Percentiles rank a stretch among this genome's conserved stretches.
Evolutionary conservation across 768 basidiomycete genomes (phyloP).

Genomic region (Boletellus emodensis): DNA sequence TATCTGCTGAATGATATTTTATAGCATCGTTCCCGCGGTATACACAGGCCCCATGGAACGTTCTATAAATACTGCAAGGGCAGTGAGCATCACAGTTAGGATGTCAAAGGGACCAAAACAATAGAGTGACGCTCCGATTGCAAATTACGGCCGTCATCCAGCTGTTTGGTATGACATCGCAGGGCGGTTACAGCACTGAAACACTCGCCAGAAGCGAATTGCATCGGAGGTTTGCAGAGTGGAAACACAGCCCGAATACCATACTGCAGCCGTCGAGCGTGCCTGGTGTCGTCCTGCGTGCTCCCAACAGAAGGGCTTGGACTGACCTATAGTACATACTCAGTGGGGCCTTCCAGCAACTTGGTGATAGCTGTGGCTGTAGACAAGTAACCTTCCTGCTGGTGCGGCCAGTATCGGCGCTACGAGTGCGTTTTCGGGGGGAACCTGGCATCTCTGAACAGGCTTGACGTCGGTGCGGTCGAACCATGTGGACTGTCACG

Average conservation of each 20-base stretch:
- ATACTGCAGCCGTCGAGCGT: conserved; percentile 18
- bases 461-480: too few relatives aligned
- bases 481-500: too few relatives aligned
- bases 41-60: too few relatives aligned
- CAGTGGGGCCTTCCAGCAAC: too few relatives aligned
- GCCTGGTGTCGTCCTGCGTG: conserved; percentile 23
- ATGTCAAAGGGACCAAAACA: not conserved
- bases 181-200: conserved; percentile 18
- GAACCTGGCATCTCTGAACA: too few relatives aligned
- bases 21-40: too few relatives aligned
- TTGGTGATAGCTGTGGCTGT: too few relatives aligned
- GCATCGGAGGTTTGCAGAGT: not conserved
- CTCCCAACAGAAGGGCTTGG: not conserved
- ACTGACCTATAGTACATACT: conserved; percentile 4
- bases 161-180: conserved; percentile 7
- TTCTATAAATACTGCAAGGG: too few relatives aligned
- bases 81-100: not conserved
- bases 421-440: too few relatives aligned
- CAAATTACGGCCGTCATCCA: conserved; percentile 29
- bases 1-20: too few relatives aligned
- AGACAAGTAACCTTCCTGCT: too few relatives aligned
- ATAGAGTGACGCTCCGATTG: conserved; percentile 20
- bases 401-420: too few relatives aligned
- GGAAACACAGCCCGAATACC: conserved; percentile 17
- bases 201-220: not conserved